Evolutionary conservation across 257 asterid species (phyloP).

Genomic region (Solanum corneliomulleri): DNA sequence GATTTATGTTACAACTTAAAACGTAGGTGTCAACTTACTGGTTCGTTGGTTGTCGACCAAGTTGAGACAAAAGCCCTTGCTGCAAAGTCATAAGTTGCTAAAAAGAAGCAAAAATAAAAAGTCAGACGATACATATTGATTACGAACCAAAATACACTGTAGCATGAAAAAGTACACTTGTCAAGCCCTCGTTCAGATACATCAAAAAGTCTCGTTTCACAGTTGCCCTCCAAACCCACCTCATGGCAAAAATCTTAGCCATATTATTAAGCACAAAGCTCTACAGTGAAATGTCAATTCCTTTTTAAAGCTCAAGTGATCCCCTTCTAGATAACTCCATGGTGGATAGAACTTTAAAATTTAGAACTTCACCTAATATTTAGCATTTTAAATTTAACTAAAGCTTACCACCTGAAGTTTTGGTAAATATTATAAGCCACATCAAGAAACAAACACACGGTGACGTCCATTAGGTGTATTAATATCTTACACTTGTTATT

Average conservation of each 20-base stretch:
- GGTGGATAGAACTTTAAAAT: neutral
- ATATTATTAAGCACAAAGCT: neutral
- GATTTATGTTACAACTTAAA: neutral
- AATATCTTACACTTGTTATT: neutral
- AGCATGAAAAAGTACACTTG: neutral
- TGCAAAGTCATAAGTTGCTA: slow-evolving; percentile 37
- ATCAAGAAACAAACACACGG: neutral
- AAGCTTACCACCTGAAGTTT: neutral
- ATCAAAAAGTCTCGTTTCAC: neutral
- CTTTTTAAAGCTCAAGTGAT: neutral
- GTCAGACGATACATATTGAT: neutral
- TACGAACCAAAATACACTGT: neutral
- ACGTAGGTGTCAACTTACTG: slow-evolving; percentile 21
- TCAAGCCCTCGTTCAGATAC: neutral
- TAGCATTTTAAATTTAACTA: neutral
- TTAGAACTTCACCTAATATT: neutral
- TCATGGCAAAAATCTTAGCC: neutral
- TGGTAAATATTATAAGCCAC: neutral
- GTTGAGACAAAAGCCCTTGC: slow-evolving; percentile 38
- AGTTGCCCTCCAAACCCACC: neutral
- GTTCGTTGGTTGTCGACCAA: slow-evolving; percentile 23
- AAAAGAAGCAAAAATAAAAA: neutral
- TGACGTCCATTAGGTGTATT: neutral
- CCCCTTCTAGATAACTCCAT: neutral
- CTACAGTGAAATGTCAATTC: neutral